phyloP scores from a whole-genome alignment of 2,329 filamentous ascomycete genomes.

The Pyrenochaeta sp. region DNA sequence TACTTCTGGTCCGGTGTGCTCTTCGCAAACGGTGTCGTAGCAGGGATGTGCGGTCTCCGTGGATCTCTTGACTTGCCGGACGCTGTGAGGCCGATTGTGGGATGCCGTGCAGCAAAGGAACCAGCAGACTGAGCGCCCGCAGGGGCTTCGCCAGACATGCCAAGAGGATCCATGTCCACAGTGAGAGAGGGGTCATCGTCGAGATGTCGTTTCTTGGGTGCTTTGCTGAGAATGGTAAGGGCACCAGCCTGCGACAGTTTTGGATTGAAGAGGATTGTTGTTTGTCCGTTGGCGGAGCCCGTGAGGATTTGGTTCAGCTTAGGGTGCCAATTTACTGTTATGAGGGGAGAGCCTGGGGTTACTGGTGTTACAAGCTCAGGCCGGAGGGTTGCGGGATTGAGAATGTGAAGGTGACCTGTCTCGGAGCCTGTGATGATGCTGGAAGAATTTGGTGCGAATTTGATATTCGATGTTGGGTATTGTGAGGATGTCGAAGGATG shows the following conservation, averaged over 20 bases:
- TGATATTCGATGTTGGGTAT: slow-evolving; percentile 85
- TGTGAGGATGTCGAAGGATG: slow-evolving; percentile 85
- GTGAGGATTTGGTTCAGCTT: slow-evolving; percentile 97
- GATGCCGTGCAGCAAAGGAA: slow-evolving; percentile 67
- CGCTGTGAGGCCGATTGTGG: slow-evolving; percentile 77
- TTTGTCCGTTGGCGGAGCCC: slow-evolving; percentile 89
- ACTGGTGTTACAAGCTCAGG: slow-evolving; percentile 87
- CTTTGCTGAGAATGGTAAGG: slow-evolving; percentile 87
- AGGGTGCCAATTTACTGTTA: slow-evolving; percentile 88
- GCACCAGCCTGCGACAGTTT: slow-evolving; percentile 82
- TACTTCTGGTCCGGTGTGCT: slow-evolving; percentile 89
- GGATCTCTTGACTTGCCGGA: slow-evolving; percentile 82
- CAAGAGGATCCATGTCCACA: slow-evolving; percentile 74
- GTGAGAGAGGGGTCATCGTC: slow-evolving; percentile 91
- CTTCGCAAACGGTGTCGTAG: slow-evolving; percentile 88
- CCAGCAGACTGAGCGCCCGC: slow-evolving; percentile 60
- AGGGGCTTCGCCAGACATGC: slow-evolving; percentile 79
- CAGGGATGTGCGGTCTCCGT: slow-evolving; percentile 82
- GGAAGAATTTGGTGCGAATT: slow-evolving; percentile 83
- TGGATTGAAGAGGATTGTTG: slow-evolving; percentile 90
- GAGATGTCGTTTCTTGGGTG: slow-evolving; percentile 92
- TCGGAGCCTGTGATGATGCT: slow-evolving; percentile 90
- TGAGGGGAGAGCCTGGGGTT: slow-evolving; percentile 83
- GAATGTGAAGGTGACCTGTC: slow-evolving; percentile 85
- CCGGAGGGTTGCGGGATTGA: slow-evolving; percentile 90